Evolutionary conservation across 1,139 yeast genomes (phyloP), one percentile per base, ranked within the genome.

Genomic region (Debaryomyces sp.): DNA sequence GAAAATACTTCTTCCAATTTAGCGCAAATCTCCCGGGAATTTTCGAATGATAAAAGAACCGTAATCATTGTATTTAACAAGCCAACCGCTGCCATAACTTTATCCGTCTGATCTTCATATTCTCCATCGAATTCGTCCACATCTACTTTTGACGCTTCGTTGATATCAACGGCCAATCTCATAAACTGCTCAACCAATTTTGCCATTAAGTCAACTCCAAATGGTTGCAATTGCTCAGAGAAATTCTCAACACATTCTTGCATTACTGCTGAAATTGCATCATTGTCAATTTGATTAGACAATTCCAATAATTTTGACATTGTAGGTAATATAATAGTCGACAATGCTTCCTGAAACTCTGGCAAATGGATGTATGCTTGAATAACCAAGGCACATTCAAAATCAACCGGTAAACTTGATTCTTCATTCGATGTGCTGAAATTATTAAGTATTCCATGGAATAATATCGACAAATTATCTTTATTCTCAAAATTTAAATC

Each of bases 201-300:
- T 36, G 77, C 78, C 80, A 92, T 90, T 59, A 94, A 76, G 55
- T 89, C 95, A 39, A 88, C 84, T 7, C 97, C 97, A 68, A 92
- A 94, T 27, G 99, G 98, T 57, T 92, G 95, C 55, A 94, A 75
- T 66, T 92, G 96, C 56, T 85, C 89, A 4, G 96, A 80, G 66
- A 87, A 94, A 49, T 81, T 84, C 61, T 92, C 97, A 22, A 94
- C 98, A 64, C 96, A 87, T 59, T 92, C 97, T 71, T 94, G 98
- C 88, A 94, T 90, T 13, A 94, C 97, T 33, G 87, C 89, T 15
- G 96, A 83, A 34, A 94, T 80, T 2, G 94, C 82, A 64, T 94
- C 99, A 53, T 87, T 85, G 60, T 94, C 99, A 53, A 92, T 82
- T 54, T 86, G 86, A 62, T 89, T 87, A 7, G 96, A 86, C 43